Evolutionary conservation across 2,329 filamentous ascomycete genomes (phyloP).

Genomic region (Monilinia vaccinii-corymbosi): DNA sequence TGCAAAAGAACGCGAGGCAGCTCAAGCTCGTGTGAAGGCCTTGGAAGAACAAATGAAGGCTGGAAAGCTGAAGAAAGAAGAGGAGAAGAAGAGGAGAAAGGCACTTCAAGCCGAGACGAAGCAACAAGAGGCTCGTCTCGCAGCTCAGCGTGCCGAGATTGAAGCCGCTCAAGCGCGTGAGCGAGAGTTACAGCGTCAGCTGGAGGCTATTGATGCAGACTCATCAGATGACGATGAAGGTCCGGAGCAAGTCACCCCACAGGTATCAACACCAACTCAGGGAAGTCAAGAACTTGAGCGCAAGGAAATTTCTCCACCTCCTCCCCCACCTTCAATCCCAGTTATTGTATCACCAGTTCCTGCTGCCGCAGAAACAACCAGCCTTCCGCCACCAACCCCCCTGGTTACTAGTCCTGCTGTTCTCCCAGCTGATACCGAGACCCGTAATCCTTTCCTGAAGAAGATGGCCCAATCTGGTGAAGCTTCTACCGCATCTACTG

Average conservation of each 20-base stretch:
- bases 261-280: constrained; percentile 49
- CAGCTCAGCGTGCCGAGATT: constrained; percentile 80
- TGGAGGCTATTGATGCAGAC: constrained; percentile 66
- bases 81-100: constrained; percentile 89
- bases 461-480: constrained; percentile 63
- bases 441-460: constrained; percentile 90
- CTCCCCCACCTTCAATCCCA: constrained; percentile 36
- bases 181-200: constrained; percentile 77
- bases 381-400: constrained; percentile 21
- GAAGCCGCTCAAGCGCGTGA: constrained; percentile 87
- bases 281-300: constrained; percentile 46
- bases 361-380: constrained; percentile 3
- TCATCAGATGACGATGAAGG: constrained; percentile 77
- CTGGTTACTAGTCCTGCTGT: constrained; percentile 29
- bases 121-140: constrained; percentile 78
- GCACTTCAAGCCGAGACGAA: constrained; percentile 78
- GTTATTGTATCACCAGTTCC: constrained; percentile 17
- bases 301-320: constrained; percentile 42
- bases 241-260: constrained; percentile 57
- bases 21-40: constrained; percentile 73
- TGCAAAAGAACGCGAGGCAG: constrained; percentile 67
- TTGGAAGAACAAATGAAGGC: constrained; percentile 90
- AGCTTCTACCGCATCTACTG: constrained; percentile 42
- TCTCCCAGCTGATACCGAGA: constrained; percentile 59
- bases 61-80: constrained; percentile 90